Percentiles rank a stretch among this genome's conserved stretches.
phyloP scores from a whole-genome alignment of 441 rosid species.

The Macaranga tanarius region DNA sequence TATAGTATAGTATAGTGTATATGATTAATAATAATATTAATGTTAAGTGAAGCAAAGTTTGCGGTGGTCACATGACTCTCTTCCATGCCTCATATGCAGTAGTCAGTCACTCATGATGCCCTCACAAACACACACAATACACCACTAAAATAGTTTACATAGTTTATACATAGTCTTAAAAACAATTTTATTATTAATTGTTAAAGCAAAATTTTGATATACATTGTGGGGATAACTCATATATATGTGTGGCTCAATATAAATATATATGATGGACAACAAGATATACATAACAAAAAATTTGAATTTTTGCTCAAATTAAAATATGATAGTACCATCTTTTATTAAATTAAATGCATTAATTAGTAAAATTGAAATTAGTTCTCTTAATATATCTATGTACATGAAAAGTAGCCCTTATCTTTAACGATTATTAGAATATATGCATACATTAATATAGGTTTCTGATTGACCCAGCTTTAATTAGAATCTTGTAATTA shows the following conservation, averaged over 20 bases:
- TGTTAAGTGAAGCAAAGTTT: slow-evolving; percentile 31
- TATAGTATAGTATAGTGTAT: neutral
- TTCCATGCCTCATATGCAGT: slow-evolving; percentile 22
- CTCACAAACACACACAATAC: slow-evolving; percentile 16
- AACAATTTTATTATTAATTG: neutral
- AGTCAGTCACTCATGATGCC: slow-evolving; percentile 29
- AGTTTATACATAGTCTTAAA: too few relatives aligned
- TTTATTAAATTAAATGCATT: too few relatives aligned
- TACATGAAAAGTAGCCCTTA: neutral
- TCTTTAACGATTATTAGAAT: neutral
- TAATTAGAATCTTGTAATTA: neutral
- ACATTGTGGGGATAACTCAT: too few relatives aligned
- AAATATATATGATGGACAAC: too few relatives aligned
- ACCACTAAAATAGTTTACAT: too few relatives aligned
- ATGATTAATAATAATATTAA: neutral
- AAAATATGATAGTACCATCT: too few relatives aligned
- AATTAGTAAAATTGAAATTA: neutral
- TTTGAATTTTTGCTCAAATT: too few relatives aligned
- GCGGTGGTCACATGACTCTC: slow-evolving; percentile 52
- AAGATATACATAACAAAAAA: too few relatives aligned
- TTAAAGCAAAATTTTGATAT: neutral
- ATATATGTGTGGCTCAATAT: too few relatives aligned
- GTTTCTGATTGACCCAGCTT: slow-evolving; percentile 4
- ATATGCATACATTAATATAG: neutral
- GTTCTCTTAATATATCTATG: too few relatives aligned